Conservation (phyloP, 1,284 basidiomycete genomes). For the Trichosporon sp. region DNA sequence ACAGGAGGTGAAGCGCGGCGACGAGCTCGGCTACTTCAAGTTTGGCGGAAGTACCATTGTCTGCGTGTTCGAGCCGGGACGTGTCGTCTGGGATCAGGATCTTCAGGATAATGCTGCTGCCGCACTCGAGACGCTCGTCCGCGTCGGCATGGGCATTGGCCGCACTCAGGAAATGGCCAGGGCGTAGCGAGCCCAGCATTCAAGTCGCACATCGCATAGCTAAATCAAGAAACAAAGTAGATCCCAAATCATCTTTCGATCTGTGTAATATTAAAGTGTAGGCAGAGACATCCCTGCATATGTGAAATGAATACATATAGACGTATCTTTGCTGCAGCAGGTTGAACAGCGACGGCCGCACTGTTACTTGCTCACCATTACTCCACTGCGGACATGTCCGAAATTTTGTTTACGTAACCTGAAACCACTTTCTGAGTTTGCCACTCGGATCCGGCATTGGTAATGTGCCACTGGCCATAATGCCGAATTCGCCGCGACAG, state of each 20-base stretch:
- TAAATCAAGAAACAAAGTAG: neutral
- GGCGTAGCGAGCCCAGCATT: slow-evolving; percentile 5
- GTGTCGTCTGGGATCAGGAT: slow-evolving; percentile 86
- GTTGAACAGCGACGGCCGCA: no score
- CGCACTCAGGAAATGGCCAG: slow-evolving; percentile 18
- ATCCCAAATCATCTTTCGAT: neutral
- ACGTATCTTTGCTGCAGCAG: neutral
- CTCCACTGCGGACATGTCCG: neutral
- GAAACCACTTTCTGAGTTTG: no score
- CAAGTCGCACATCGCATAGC: neutral
- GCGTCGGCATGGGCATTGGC: slow-evolving; percentile 83
- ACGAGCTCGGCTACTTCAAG: slow-evolving; percentile 59
- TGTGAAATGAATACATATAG: slow-evolving; percentile 5
- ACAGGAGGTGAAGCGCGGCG: slow-evolving; percentile 72
- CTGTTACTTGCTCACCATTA: no score
- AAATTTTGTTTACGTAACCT: neutral
- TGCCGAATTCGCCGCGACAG: neutral
- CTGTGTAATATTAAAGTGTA: slow-evolving; percentile 10
- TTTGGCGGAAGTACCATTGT: slow-evolving; percentile 81
- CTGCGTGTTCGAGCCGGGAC: slow-evolving; percentile 77
- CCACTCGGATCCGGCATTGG: neutral
- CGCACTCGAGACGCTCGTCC: slow-evolving; percentile 81
- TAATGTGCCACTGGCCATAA: slow-evolving; percentile 10
- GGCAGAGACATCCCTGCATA: neutral
- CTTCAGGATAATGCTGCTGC: slow-evolving; percentile 79